These are phyloP conservation scores for Fraxinus sp. DNA, from an alignment of 305 asterid genomes.

Conservation along the genomic window DNA sequence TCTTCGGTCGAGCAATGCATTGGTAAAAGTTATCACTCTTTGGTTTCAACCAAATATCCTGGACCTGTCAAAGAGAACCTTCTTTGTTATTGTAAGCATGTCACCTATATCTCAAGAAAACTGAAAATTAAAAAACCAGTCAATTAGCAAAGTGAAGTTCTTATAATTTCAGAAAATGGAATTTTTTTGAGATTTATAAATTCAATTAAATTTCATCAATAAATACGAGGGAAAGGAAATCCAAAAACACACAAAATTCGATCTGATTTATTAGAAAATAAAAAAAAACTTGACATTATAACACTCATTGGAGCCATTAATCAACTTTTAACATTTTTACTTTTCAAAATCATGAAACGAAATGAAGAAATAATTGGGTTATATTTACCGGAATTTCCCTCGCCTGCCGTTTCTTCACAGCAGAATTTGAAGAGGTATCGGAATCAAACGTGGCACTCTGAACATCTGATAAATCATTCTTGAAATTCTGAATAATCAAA, in stretches of 20 bases:
- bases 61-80: slow-evolving; percentile 34
- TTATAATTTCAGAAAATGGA: background rate
- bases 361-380: background rate
- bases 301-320: background rate
- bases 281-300: background rate
- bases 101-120: background rate
- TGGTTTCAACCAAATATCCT: slow-evolving; percentile 83
- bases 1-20: slow-evolving; percentile 54
- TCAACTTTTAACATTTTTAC: background rate
- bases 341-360: background rate
- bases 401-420: slow-evolving; percentile 51
- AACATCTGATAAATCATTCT: slow-evolving; percentile 41
- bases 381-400: slow-evolving; percentile 61
- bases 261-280: background rate
- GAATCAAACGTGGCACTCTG: slow-evolving; percentile 47
- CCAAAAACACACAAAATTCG: background rate
- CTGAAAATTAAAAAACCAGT: background rate
- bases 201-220: background rate
- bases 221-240: background rate
- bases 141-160: background rate
- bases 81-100: background rate
- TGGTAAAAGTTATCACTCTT: slow-evolving; percentile 52
- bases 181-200: background rate
- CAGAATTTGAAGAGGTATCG: slow-evolving; percentile 26
- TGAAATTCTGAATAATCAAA: slow-evolving; percentile 41